phyloP scores from a whole-genome alignment of 257 asterid genomes.

The Nicotiana tomentosiformis region DNA sequence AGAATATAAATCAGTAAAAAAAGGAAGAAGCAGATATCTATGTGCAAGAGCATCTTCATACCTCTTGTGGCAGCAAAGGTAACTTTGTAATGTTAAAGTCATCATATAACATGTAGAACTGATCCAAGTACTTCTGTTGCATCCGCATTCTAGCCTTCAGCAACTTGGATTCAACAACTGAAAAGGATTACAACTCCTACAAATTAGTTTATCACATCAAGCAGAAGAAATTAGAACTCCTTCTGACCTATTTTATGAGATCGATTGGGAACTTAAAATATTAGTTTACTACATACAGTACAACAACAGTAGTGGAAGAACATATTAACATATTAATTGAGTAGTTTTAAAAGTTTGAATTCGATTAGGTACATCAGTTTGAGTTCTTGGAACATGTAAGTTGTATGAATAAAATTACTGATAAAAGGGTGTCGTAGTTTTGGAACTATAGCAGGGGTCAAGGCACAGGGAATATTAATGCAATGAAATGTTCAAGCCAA shows the following conservation, averaged over 20 bases:
- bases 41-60: constrained; percentile 9
- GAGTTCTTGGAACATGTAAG: neutral
- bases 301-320: neutral
- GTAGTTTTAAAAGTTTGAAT: neutral
- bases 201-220: neutral
- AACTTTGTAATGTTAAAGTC: constrained; percentile 86
- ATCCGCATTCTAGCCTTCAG: constrained; percentile 86
- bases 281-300: neutral
- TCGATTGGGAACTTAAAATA: too few species aligned
- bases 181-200: neutral
- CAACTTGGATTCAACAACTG: constrained; percentile 77
- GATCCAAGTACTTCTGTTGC: constrained; percentile 93
- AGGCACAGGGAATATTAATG: neutral
- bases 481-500: neutral
- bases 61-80: constrained; percentile 98
- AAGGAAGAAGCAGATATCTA: neutral
- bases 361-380: neutral
- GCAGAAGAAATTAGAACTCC: neutral
- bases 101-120: constrained; percentile 85
- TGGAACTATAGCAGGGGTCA: neutral
- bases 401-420: neutral
- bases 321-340: neutral
- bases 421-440: neutral
- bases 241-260: neutral
- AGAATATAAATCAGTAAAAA: neutral